phyloP scores from a whole-genome alignment of 148 eudicot genomes.

The Camellia granthamiana region DNA sequence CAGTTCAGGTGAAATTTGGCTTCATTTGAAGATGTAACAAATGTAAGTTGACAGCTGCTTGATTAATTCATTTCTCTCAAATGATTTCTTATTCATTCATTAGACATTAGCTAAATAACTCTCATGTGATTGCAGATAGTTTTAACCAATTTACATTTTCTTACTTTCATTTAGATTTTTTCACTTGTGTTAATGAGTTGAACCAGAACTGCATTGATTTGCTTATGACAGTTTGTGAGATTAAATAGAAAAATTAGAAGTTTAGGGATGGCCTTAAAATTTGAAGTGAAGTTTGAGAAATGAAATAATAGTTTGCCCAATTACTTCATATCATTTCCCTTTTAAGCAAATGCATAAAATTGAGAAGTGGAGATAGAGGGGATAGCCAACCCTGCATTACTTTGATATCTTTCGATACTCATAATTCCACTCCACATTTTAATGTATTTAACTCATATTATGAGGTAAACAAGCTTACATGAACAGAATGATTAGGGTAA shows the following conservation, averaged over 20 bases:
- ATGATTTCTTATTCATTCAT: neutral
- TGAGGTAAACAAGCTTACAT: neutral
- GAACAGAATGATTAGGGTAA: neutral
- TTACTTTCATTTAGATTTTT: neutral
- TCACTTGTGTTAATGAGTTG: neutral
- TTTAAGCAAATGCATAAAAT: too few relatives aligned
- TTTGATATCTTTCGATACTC: too few relatives aligned
- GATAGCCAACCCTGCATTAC: too few relatives aligned
- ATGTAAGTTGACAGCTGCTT: neutral
- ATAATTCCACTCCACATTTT: too few relatives aligned
- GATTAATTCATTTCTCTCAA: neutral
- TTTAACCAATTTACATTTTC: neutral
- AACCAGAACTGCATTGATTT: neutral
- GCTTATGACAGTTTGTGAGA: neutral
- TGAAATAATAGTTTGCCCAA: too few relatives aligned
- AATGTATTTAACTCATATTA: neutral
- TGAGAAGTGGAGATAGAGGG: too few relatives aligned
- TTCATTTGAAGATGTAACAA: neutral
- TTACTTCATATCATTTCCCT: too few relatives aligned
- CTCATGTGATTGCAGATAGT: neutral
- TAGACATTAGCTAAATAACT: neutral
- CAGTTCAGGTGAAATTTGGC: neutral
- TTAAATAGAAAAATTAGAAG: too few relatives aligned
- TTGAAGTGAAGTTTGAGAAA: too few relatives aligned
- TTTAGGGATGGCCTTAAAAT: too few relatives aligned